These are phyloP conservation scores for Lipomyces kockii DNA, from an alignment of 805 yeast species.

Conservation along the genomic window DNA sequence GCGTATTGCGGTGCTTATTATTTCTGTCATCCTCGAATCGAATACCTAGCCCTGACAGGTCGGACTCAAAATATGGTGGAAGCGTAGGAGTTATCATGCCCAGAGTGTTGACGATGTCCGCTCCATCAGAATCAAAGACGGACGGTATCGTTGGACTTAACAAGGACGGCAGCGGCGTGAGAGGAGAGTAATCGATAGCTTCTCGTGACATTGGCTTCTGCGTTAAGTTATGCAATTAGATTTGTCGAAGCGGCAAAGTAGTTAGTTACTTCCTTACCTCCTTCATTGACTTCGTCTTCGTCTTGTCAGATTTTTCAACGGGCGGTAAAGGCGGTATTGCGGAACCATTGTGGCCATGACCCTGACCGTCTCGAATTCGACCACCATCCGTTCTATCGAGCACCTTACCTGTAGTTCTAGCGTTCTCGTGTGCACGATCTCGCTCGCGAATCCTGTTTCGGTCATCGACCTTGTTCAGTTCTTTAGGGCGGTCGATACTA, in stretches of 20 bases:
- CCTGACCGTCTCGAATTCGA: neutral
- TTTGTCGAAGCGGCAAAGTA: neutral
- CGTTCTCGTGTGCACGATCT: neutral
- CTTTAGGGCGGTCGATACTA: neutral
- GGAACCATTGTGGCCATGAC: neutral
- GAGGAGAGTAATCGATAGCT: slow-evolving; percentile 23
- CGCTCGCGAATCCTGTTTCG: neutral
- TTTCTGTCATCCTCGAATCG: slow-evolving; percentile 6
- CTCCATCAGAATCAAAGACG: slow-evolving; percentile 38
- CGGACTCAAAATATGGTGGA: slow-evolving; percentile 44
- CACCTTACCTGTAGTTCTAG: neutral
- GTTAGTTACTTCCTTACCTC: neutral
- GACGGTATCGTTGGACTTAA: slow-evolving; percentile 48
- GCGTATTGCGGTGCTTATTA: slow-evolving; percentile 4
- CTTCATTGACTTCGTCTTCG: neutral
- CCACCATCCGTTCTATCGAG: neutral
- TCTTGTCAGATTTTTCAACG: neutral
- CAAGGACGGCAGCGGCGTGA: slow-evolving; percentile 44
- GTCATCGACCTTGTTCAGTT: neutral
- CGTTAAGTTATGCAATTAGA: neutral
- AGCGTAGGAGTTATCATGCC: slow-evolving; percentile 49
- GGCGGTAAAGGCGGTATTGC: neutral
- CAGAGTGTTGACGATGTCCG: slow-evolving; percentile 35
- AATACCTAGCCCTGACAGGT: slow-evolving; percentile 15
- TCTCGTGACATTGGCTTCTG: slow-evolving; percentile 3